Evolutionary conservation across 1,284 basidiomycete genomes (phyloP), one percentile per base, ranked within the genome.

Genomic region (Heliocybe sulcata): DNA sequence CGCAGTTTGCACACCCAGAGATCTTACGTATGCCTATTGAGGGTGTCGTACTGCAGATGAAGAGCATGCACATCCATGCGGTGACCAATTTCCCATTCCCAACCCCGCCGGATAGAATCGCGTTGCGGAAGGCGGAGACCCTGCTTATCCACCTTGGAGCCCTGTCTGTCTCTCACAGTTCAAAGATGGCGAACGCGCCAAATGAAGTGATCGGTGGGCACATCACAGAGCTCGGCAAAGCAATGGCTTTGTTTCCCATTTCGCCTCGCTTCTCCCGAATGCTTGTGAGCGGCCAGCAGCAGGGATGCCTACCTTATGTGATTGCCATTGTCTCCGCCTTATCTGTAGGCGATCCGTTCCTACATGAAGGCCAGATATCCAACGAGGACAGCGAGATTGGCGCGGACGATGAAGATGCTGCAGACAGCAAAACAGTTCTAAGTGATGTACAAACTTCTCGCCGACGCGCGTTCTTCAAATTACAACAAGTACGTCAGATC

Each of bases 41-140:
- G 64, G 95, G 95, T 0, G 85, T 99, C 23, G 93, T 99, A 11
- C 77, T 99, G 33, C 94, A 98, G 71, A 99, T 99, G 97, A 99
- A 99, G 77, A 88, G 87, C 67, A 98, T 99, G 95, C 94, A 98
- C 66, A 95, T 99, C 58, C 95, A 98, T 65, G 81, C 92, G 0
- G 94, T 99, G 22, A 80, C 92, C 63, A 98, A 98, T 71, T 99
- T 99, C 69, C 97, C 97, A 10, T 99, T 99, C 73, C 97, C 97
- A 0, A 98, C 97, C 0, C 88, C 96, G 9, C 97, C 97, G 0
- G 92, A 98, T 67, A 82, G 89, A n/a, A 64, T 70, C 2, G 80
- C 85, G 10, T 74, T 99, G 26, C 79, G 76, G 54, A 87, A 88
- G 64, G 94, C 97, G 1, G 96, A 99, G 69, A 82, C 79, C 45